Percentiles rank a stretch among this genome's conserved stretches.
These are phyloP conservation scores for Phoenix dactylifera DNA, from an alignment of 176 grass and related monocot genomes.

Conservation along the genomic window DNA sequence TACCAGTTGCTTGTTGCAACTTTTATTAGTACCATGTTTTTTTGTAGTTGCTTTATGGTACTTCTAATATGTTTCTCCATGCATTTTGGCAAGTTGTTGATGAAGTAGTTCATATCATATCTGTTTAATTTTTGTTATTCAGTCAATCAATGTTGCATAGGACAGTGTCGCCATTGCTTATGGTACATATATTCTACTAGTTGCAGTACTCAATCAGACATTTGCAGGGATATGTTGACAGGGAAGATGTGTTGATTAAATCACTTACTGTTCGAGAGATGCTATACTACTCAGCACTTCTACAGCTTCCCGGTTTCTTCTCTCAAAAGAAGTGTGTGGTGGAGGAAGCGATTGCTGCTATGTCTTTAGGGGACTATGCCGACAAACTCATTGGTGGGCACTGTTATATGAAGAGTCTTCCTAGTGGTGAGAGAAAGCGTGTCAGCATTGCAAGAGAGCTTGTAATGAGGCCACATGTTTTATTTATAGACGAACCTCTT, in stretches of 20 bases:
- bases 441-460: slow-evolving; percentile 89
- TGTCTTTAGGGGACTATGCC: slow-evolving; percentile 69
- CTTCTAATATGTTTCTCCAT: no score
- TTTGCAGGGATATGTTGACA: slow-evolving; percentile 76
- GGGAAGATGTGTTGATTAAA: slow-evolving; percentile 64
- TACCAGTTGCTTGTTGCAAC: no score
- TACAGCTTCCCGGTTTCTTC: slow-evolving; percentile 73
- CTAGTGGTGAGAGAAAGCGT: slow-evolving; percentile 62
- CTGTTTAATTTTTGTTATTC: no score
- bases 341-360: slow-evolving; percentile 69
- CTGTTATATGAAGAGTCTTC: slow-evolving; percentile 56
- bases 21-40: no score
- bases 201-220: background rate
- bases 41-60: no score
- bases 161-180: background rate
- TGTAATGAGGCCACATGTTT: slow-evolving; percentile 74
- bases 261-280: slow-evolving; percentile 89
- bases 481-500: slow-evolving; percentile 88
- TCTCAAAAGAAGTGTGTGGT: slow-evolving; percentile 52
- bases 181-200: background rate
- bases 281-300: slow-evolving; percentile 64
- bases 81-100: background rate
- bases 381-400: slow-evolving; percentile 82
- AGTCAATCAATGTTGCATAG: no score
- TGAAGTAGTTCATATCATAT: background rate